phyloP scores from a whole-genome alignment of 306 rosid species.

The Cucurbita moschata region DNA sequence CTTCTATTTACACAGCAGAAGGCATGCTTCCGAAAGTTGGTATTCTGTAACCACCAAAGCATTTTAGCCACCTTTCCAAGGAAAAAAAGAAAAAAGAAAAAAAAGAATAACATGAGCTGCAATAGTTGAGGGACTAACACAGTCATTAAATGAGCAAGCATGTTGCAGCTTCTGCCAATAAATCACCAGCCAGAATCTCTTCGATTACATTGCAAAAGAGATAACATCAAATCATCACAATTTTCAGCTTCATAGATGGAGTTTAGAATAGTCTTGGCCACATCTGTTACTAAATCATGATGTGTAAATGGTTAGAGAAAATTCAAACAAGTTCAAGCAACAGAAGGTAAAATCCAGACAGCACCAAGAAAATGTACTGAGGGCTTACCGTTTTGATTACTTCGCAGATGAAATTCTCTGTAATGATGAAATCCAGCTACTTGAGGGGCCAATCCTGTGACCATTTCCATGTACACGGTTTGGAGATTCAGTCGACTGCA shows the following conservation, averaged over 20 bases:
- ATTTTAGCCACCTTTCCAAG: slow-evolving; percentile 44
- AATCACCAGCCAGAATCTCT: slow-evolving; percentile 27
- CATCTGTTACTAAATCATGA: slow-evolving; percentile 29
- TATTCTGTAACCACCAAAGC: slow-evolving; percentile 33
- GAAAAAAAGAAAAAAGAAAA: neutral
- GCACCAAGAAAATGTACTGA: neutral
- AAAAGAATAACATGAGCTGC: slow-evolving; percentile 26
- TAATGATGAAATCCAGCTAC: slow-evolving; percentile 83
- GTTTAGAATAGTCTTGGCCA: slow-evolving; percentile 18
- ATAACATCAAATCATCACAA: slow-evolving; percentile 21
- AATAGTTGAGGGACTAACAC: slow-evolving; percentile 33
- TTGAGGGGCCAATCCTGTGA: slow-evolving; percentile 59
- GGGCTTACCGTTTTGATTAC: slow-evolving; percentile 36
- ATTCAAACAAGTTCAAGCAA: neutral
- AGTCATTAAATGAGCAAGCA: slow-evolving; percentile 22
- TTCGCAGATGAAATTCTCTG: slow-evolving; percentile 69
- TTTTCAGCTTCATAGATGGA: slow-evolving; percentile 27
- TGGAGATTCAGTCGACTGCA: slow-evolving; percentile 35
- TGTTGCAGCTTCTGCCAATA: slow-evolving; percentile 22
- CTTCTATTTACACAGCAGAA: slow-evolving; percentile 65
- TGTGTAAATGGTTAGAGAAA: slow-evolving; percentile 14
- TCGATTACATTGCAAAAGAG: slow-evolving; percentile 12
- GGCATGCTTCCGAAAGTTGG: slow-evolving; percentile 44
- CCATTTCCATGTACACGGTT: slow-evolving; percentile 42
- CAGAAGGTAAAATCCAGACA: slow-evolving; percentile 4